Base-by-base conservation (phyloP, 2,329 filamentous ascomycete genomes). In the Botryosphaeria agaves region DNA sequence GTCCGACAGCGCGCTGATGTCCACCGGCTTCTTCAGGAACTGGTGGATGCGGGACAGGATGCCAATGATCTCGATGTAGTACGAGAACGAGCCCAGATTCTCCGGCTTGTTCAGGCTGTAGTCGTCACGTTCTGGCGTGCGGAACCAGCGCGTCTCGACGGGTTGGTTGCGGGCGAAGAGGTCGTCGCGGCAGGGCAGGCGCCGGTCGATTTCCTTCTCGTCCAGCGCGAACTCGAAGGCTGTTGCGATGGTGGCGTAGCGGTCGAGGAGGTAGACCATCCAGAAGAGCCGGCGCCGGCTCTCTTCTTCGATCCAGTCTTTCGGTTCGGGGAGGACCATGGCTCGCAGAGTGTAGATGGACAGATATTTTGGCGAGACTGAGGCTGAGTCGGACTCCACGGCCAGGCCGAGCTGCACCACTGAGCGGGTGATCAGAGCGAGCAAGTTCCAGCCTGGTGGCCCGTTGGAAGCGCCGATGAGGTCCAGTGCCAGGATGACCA, bases 201-300 rank as follows among this genome's bases (percentile, higher is more conserved):
- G 80, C 15, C 85, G 71, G 47, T 93, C 84, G 26, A 93, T 87
- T 45, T 93, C 84, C 46, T 77, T 81, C 44, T 93, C 83, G 40
- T 87, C 76, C 12, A 94, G 57, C 1, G 82, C 81, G 48, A 93
- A 92, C 42, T 93, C 83, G 41, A 93, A 93, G 0, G 85, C 83
- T 0, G 85, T 93, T 1, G 83, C 77, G 33, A 93, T 76, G 1
- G 84, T 93, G 1, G 83, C 83, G 47, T 92, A 93, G 29, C 85
- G 69, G 48, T 94, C 85, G 5, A 94, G 64, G 8, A 93, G 57
- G 46, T 92, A 94, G 7, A 92, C 75, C 74, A 91, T 87, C 85
- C 85, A 94, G 51, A 94, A 92, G 1, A 93, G 60, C 16, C 85
- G 66, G 17, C 85, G 68, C 17, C 84, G 65, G 25, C 80, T 79